Base-by-base conservation (phyloP, 2,329 filamentous ascomycete genomes). In the Dothideomycetidae sp. region DNA sequence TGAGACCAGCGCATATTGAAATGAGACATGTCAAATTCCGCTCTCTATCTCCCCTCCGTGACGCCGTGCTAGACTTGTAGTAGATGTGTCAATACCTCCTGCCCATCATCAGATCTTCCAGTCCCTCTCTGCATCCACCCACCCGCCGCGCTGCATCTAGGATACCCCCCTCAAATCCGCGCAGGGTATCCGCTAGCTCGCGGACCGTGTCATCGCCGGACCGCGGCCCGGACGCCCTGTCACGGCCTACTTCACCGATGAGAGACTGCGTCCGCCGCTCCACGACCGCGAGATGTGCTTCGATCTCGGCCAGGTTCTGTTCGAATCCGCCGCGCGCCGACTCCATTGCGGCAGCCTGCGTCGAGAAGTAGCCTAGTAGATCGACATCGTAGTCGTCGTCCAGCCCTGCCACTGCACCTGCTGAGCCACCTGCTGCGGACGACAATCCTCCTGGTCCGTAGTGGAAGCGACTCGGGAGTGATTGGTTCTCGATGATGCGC, bases 401-500 rank as follows among this genome's bases (percentile, higher is more conserved):
- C 11, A 48, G 40, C 7, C 47, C 43, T 18, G 29, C 33, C 35
- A 37, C 18, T 42, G 37, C 28, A 43, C 42, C 33, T 31, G 29
- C 43, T 26, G 21, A 7, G 42, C 18, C 40, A 41, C 29, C 41
- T 57, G 53, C 30, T 37, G 40, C 46, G 42, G 7, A 21, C 5
- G 19, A 16, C 10, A 28, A 16, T 18, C 43, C 35, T 14, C 30
- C 29, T 7, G 43, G 41, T 10, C 52, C 55, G 40, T 71, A 69
- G 48, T 76, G 73, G 52, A 73, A 78, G 46, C 74, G 68, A 33
- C 64, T 50, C 1, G 82, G 81, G 11, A 86, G 64, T 48, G 78
- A 76, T 37, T 85, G 65, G 50, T 82, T 82, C 50, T 84, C 77
- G 19, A 82, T 73, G 14, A 78, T 77, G 40, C 77, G 73, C 63